Conservation (phyloP, 305 asterid genomes). For the Fraxinus velutina region DNA sequence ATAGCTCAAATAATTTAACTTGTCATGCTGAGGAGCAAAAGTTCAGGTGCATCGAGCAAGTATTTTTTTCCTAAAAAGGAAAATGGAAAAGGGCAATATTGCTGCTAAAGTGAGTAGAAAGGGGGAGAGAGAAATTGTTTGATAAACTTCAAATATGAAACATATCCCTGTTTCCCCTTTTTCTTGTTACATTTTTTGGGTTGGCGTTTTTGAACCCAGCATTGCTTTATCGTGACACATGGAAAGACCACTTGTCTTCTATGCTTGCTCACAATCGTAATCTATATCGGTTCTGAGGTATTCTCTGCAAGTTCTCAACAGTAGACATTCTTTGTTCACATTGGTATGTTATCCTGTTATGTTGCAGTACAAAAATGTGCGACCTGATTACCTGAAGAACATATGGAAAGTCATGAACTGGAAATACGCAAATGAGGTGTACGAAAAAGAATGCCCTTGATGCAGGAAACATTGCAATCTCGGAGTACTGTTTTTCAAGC, state of each 20-base stretch:
- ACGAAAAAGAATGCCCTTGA: constrained; percentile 53
- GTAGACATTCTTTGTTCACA: background rate
- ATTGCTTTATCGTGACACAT: background rate
- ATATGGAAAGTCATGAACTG: constrained; percentile 90
- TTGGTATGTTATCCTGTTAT: background rate
- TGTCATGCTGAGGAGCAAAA: background rate
- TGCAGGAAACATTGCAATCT: background rate
- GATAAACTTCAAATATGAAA: background rate
- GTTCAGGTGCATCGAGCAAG: background rate
- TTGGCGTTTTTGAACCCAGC: background rate
- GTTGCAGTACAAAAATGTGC: constrained; percentile 86
- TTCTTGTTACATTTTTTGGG: background rate
- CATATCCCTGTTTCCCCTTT: background rate
- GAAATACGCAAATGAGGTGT: constrained; percentile 75
- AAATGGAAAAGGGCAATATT: background rate
- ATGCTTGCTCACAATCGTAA: background rate
- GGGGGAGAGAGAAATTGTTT: background rate
- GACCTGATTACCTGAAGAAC: constrained; percentile 85
- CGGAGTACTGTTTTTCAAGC: background rate
- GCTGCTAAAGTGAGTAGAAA: background rate
- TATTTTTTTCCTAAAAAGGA: background rate
- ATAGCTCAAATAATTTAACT: constrained; percentile 5
- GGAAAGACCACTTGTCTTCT: background rate
- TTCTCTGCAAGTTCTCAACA: background rate
- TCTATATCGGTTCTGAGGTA: background rate